phyloP scores from a whole-genome alignment of 768 basidiomycete species.

The Kwoniella heveanensis region DNA sequence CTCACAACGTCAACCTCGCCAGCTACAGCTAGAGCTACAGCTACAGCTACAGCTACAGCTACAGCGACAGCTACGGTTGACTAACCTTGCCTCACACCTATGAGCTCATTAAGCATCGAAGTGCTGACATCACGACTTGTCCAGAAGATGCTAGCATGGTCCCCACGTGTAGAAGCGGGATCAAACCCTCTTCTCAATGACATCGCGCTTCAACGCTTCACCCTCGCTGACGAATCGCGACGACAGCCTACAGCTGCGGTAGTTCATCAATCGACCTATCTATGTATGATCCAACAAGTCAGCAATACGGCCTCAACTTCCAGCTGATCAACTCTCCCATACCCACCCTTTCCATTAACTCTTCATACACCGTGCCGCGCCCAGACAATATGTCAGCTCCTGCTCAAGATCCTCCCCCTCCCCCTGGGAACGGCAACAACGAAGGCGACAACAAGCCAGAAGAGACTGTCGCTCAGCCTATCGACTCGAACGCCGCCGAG shows the following conservation, averaged over 20 bases:
- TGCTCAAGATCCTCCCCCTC: slow-evolving; percentile 43
- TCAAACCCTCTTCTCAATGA: slow-evolving; percentile 3
- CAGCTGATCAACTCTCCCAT: no score
- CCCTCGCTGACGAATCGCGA: slow-evolving; percentile 31
- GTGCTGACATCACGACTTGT: slow-evolving; percentile 16
- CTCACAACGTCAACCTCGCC: no score
- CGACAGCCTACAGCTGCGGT: background rate
- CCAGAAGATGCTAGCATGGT: background rate
- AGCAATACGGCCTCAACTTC: background rate
- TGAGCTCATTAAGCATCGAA: background rate
- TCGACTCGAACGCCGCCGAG: background rate
- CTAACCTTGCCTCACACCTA: background rate
- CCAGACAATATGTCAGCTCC: slow-evolving; percentile 40
- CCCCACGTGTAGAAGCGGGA: slow-evolving; percentile 4
- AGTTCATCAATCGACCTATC: background rate
- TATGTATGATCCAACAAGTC: no score
- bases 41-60: background rate
- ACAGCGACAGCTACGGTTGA: background rate
- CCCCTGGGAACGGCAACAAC: slow-evolving; percentile 20
- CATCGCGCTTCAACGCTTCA: background rate
- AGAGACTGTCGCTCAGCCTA: slow-evolving; percentile 2
- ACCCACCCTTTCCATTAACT: no score
- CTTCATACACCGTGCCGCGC: no score
- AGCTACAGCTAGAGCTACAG: no score
- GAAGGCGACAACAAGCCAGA: slow-evolving; percentile 23